Base-by-base conservation (phyloP, 2,329 filamentous ascomycete genomes). In the Cytospora leucostoma region DNA sequence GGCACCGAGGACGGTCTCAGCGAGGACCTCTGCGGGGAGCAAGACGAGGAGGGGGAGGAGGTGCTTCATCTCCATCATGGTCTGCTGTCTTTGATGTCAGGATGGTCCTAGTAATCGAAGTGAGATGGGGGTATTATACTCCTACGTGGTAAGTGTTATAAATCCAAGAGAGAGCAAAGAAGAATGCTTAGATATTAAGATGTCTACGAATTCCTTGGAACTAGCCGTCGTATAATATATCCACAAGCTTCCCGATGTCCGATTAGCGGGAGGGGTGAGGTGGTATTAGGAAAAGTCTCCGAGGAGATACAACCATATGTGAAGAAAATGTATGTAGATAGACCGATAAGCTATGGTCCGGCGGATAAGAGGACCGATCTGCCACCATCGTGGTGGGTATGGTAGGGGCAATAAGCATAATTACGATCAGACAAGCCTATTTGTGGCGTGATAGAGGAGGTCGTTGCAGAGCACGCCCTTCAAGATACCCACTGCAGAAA, bases 1-100 rank as follows among this genome's bases (percentile, higher is more conserved):
- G 53, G 89, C 87, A 59, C 92, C 93, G 17, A 96, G 82, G 34
- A 95, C 81, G 0, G 88, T 90, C 78, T 96, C 91, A 21, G 78
- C 78, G 32, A 55, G 19, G 6, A 33, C 34, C 55, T 66, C 69
- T 53, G 65, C 69, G 44, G 77, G 70, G 54, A 77, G 65, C 56
- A 79, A 69, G 59, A 77, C 72, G 56, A 79, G 70, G 50, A 79
- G 74, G 66, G 79, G 68, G 63, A 81, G 69, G 62, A 80, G 65
- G 32, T 76, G 70, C 65, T 78, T 79, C 68, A 75, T 68, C 61
- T 72, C 75, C 79, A 81, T 80, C 32, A n/a, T 61, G 34, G 17
- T 27, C 33, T 10, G 37, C 32, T 37, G n/a, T 8, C 11, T n/a
- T 32, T 13, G 4, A 10, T 37, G 21, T 17, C 19, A 49, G 21